A percentile compares a stretch with the other conserved stretches of the same genome.
phyloP scores from a whole-genome alignment of 169 alveolate genomes.

The Pseudocohnilembus persalinus region DNA sequence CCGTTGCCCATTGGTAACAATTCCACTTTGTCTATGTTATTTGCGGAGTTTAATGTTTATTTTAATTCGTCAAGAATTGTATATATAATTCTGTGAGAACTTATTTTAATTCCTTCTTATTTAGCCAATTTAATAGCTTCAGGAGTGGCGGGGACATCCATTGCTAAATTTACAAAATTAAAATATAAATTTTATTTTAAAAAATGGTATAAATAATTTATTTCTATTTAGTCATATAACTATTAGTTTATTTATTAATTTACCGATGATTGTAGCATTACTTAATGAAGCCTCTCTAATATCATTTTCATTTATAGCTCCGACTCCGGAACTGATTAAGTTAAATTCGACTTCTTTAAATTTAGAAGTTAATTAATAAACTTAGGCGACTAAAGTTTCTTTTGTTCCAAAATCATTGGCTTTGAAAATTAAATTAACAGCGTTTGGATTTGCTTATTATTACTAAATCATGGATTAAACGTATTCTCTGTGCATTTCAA shows the following conservation, averaged over 20 bases:
- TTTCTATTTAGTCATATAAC: too few species aligned
- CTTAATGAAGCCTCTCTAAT: constrained; percentile 62
- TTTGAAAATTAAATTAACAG: constrained; percentile 77
- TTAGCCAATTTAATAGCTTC: constrained; percentile 46
- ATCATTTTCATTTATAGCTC: constrained; percentile 83
- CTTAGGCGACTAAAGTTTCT: constrained; percentile 83
- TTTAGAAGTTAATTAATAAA: constrained; percentile 54
- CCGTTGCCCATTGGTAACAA: constrained; percentile 53
- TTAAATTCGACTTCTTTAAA: constrained; percentile 58
- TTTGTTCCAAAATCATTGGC: constrained; percentile 90
- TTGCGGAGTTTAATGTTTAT: constrained; percentile 47
- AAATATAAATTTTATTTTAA: too few species aligned
- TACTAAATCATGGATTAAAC: constrained; percentile 32
- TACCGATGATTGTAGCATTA: constrained; percentile 73
- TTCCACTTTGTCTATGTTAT: constrained; percentile 13
- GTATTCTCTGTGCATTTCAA: constrained; percentile 31
- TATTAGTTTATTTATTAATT: too few species aligned
- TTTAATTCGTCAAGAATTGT: constrained; percentile 84
- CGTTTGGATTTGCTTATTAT: constrained; percentile 34
- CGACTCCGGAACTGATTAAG: constrained; percentile 79
- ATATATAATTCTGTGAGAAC: constrained; percentile 87
- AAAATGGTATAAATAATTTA: too few species aligned
- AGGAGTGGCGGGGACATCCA: constrained; percentile 55
- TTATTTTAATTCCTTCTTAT: constrained; percentile 41
- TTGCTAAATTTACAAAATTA: too few species aligned